A percentile compares a stretch with the other conserved stretches of the same genome.
Conservation (phyloP, 441 rosid genomes). For the Corymbia citriodora region DNA sequence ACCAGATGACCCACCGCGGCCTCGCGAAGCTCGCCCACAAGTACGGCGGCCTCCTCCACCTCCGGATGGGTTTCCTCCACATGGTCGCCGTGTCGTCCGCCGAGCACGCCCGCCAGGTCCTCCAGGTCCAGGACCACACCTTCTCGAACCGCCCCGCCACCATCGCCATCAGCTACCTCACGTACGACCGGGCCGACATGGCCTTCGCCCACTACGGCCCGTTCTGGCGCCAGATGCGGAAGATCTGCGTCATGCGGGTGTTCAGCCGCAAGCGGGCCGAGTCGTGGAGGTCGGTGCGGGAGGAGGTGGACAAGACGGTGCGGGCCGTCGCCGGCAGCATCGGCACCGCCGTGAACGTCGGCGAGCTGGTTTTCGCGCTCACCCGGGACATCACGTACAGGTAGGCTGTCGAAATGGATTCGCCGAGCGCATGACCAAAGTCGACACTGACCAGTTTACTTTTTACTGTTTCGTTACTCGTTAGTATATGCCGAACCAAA, state of each 20-base stretch:
- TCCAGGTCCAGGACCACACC: constrained; percentile 73
- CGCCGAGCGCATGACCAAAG: neutral
- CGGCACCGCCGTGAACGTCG: constrained; percentile 63
- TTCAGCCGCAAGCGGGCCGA: constrained; percentile 92
- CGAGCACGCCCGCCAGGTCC: constrained; percentile 69
- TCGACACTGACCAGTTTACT: neutral
- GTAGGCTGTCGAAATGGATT: constrained; percentile 56
- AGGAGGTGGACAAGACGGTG: constrained; percentile 67
- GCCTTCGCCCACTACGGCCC: constrained; percentile 97
- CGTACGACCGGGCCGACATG: constrained; percentile 89
- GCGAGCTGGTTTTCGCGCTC: constrained; percentile 60
- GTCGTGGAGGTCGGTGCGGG: constrained; percentile 88
- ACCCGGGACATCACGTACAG: constrained; percentile 74
- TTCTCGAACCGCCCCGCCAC: constrained; percentile 90
- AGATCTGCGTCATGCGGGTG: constrained; percentile 80
- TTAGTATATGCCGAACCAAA: neutral
- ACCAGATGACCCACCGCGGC: constrained; percentile 88
- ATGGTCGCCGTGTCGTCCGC: constrained; percentile 71
- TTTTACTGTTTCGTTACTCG: neutral
- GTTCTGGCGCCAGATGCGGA: constrained; percentile 96
- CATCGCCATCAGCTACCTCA: constrained; percentile 71
- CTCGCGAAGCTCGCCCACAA: constrained; percentile 50
- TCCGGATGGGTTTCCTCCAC: constrained; percentile 71
- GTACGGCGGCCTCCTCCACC: constrained; percentile 77
- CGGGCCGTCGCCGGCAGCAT: constrained; percentile 25